Percentiles rank a stretch among this genome's conserved stretches.
phyloP scores from a whole-genome alignment of 192 early-diverging fungal species.

The Linnemannia schmuckeri region DNA sequence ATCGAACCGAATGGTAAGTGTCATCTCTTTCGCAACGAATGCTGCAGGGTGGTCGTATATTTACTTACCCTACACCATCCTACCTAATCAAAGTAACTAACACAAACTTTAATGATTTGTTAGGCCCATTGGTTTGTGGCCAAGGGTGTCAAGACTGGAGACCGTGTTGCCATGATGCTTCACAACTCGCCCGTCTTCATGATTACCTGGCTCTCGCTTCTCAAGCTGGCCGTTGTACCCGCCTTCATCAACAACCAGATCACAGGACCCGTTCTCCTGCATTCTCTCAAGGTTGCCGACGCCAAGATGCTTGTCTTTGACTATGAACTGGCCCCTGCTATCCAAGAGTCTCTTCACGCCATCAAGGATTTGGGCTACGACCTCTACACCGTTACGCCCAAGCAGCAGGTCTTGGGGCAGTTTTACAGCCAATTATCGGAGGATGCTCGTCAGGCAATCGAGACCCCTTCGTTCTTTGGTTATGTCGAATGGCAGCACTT shows the following conservation, averaged over 20 bases:
- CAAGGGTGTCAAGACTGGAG: constrained; percentile 21
- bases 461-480: constrained; percentile 56
- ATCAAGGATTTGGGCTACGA: constrained; percentile 31
- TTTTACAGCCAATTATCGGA: constrained; percentile 37
- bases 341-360: constrained; percentile 42
- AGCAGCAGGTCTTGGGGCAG: constrained; percentile 25
- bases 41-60: neutral
- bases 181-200: constrained; percentile 72
- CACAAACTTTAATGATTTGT: neutral
- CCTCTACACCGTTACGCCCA: constrained; percentile 38
- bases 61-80: neutral
- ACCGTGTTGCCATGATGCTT: constrained; percentile 70
- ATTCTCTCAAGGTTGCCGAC: constrained; percentile 57
- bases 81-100: neutral
- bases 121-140: constrained; percentile 52
- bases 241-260: constrained; percentile 76
- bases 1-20: constrained; percentile 44
- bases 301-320: constrained; percentile 63
- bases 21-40: neutral
- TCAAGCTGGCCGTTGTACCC: constrained; percentile 68
- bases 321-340: constrained; percentile 25
- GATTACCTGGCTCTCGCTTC: constrained; percentile 63
- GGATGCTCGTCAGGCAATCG: constrained; percentile 26
- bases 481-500: constrained; percentile 26
- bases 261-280: constrained; percentile 48